Evolutionary conservation across 2,329 filamentous ascomycete species (phyloP), one percentile per base, ranked within the genome.

Genomic region (Chaetomium olivaceum): DNA sequence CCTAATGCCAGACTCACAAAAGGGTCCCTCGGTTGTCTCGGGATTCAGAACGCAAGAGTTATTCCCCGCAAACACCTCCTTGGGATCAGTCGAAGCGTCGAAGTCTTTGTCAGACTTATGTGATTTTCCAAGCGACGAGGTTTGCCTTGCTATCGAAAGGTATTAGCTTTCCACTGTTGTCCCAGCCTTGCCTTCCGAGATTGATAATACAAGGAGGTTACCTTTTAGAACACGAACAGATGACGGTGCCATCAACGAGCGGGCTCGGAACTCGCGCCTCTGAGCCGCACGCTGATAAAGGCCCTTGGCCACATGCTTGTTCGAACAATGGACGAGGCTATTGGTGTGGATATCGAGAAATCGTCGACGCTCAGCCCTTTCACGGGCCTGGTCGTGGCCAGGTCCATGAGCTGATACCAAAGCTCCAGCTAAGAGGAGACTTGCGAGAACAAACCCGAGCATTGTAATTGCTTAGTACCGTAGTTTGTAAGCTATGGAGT

Each of bases 341-440:
- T 60, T 60, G 14, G 58, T 60, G 58, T 60, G 58, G n/a, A 51
- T 46, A 48, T 48, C 58, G n/a, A 60, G 58, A 9, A 60, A 60
- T n/a, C n/a, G 58, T 14, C 58, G 43, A 7, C 58, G 58, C 3
- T 25, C 58, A 9, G 58, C 43, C 6, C 27, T 27, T 36, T 60
- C 58, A n/a, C 50, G 25, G 11, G 19, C n/a, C 39, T 57, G 54
- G 31, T 57, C 31, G 19, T 57, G 54, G 11, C 54, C 54, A 19
- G 54, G 29, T n/a, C 46, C 46, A 27, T 60, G 58, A 8, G 58
- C 58, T 14, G 54, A 57, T 9, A 29, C 54, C 33, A 57, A 9
- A n/a, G 31, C 54, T 14, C 54, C 54, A 14, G 54, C 54, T 21
- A 39, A 7, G 29, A 57, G 31, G 9, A 57, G 31, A 12, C 8